Evolutionary conservation across 176 grass and related monocot genomes (phyloP).

Genomic region (Carex myosuroides): DNA sequence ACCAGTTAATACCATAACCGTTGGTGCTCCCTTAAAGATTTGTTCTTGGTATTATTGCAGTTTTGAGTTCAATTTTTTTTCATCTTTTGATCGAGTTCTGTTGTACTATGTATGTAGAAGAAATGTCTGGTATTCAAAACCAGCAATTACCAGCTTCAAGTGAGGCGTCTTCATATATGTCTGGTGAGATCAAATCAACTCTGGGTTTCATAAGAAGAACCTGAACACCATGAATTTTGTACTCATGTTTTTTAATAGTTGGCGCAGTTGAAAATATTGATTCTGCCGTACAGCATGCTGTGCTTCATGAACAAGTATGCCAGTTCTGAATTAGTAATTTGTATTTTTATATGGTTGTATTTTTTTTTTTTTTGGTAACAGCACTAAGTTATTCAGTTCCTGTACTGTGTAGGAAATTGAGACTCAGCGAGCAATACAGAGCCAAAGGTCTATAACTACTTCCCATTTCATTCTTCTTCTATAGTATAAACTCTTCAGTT

Average conservation of each 20-base stretch:
- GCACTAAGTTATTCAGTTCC: constrained; percentile 27
- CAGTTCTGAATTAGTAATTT: constrained; percentile 11
- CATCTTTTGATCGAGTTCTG: not conserved
- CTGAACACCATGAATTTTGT: not conserved
- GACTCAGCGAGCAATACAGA: constrained; percentile 80
- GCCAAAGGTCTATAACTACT: constrained; percentile 54
- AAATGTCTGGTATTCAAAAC: constrained; percentile 6
- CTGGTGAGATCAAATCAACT: not conserved
- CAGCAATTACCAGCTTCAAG: not conserved
- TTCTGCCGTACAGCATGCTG: constrained; percentile 63
- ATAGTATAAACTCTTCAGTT: not conserved
- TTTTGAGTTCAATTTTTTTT: not conserved
- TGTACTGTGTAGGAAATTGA: constrained; percentile 70
- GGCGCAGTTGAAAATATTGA: constrained; percentile 37
- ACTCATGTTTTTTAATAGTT: constrained; percentile 4
- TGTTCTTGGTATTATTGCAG: not conserved
- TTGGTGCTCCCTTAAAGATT: not conserved
- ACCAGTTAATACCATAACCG: not conserved
- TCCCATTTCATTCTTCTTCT: not conserved
- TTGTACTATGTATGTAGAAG: not conserved
- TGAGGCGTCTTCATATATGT: not conserved
- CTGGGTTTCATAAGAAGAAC: not conserved
- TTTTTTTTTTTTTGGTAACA: constrained; percentile 6
- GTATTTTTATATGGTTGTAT: not conserved
- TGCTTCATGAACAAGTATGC: constrained; percentile 78